A percentile compares a stretch with the other conserved stretches of the same genome.
phyloP scores from a whole-genome alignment of 176 grass and related monocot genomes.

The Paspalum vaginatum region DNA sequence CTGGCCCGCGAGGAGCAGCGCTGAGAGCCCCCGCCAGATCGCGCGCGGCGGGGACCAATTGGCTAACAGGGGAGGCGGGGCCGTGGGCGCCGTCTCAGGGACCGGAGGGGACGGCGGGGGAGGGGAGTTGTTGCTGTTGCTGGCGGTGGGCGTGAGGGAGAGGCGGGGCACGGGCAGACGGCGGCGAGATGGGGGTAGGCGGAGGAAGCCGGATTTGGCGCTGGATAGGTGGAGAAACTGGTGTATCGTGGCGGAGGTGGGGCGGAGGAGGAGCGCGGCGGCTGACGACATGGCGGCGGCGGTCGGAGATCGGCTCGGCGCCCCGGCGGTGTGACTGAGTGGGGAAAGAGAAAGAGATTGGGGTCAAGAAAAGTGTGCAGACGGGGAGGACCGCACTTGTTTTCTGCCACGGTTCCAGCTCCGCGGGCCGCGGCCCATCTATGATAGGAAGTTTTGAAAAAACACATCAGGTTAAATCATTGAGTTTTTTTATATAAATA shows the following conservation, averaged over 20 bases:
- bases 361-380: too few relatives aligned
- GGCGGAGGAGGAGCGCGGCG: slow-evolving; percentile 43
- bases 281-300: slow-evolving; percentile 40
- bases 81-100: not conserved
- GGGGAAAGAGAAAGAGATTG: too few relatives aligned
- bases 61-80: slow-evolving; percentile 38
- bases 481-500: too few relatives aligned
- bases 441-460: too few relatives aligned
- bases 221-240: slow-evolving; percentile 10
- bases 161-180: slow-evolving; percentile 33
- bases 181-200: slow-evolving; percentile 28
- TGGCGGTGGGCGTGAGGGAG: slow-evolving; percentile 40
- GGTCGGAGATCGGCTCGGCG: slow-evolving; percentile 42
- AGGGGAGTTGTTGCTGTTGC: slow-evolving; percentile 50
- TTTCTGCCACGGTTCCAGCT: too few relatives aligned
- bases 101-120: slow-evolving; percentile 27
- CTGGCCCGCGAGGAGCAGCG: slow-evolving; percentile 82
- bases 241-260: slow-evolving; percentile 11
- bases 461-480: too few relatives aligned
- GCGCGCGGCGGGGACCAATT: slow-evolving; percentile 70
- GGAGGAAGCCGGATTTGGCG: slow-evolving; percentile 32
- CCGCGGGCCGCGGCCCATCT: too few relatives aligned
- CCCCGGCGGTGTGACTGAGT: not conserved
- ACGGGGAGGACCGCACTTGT: too few relatives aligned
- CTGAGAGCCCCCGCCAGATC: slow-evolving; percentile 88